Conservation (phyloP, 2,329 filamentous ascomycete genomes). For the Zymoseptoria pseudotritici region DNA sequence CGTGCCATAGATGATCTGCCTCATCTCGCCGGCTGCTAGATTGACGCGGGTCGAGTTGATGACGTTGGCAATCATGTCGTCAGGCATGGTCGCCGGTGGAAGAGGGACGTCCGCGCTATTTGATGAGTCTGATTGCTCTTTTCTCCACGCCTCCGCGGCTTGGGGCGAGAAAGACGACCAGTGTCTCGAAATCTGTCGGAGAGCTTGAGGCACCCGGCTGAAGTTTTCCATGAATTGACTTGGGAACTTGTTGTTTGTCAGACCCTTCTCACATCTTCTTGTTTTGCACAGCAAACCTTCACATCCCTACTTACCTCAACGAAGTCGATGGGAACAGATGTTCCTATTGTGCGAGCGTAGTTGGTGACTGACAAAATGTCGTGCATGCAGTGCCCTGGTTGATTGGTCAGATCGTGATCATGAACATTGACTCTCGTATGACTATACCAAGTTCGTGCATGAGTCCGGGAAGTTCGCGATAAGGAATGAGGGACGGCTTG, state of each 20-base stretch:
- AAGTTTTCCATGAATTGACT: constrained; percentile 12
- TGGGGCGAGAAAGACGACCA: constrained; percentile 3
- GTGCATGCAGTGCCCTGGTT: not conserved
- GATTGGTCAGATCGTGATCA: too few relatives aligned
- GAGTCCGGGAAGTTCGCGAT: constrained; percentile 1
- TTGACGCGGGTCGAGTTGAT: not conserved
- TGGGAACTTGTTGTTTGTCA: not conserved
- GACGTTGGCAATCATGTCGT: not conserved
- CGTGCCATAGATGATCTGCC: not conserved
- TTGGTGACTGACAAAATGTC: constrained; percentile 1
- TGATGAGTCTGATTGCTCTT: not conserved
- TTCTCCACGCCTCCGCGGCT: constrained; percentile 2
- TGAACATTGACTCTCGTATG: too few relatives aligned
- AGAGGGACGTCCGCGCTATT: not conserved
- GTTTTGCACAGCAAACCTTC: not conserved
- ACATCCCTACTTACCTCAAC: too few relatives aligned
- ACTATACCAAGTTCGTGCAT: constrained; percentile 6
- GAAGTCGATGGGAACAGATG: not conserved
- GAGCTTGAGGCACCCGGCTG: not conserved
- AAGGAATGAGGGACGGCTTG: constrained; percentile 5
- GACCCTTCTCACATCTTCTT: not conserved
- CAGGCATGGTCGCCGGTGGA: not conserved
- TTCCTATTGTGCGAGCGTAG: not conserved
- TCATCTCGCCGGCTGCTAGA: not conserved
- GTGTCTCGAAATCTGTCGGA: constrained; percentile 6